These are phyloP conservation scores for Megacollybia marginata DNA, from an alignment of 768 basidiomycete genomes.

Conservation along the genomic window DNA sequence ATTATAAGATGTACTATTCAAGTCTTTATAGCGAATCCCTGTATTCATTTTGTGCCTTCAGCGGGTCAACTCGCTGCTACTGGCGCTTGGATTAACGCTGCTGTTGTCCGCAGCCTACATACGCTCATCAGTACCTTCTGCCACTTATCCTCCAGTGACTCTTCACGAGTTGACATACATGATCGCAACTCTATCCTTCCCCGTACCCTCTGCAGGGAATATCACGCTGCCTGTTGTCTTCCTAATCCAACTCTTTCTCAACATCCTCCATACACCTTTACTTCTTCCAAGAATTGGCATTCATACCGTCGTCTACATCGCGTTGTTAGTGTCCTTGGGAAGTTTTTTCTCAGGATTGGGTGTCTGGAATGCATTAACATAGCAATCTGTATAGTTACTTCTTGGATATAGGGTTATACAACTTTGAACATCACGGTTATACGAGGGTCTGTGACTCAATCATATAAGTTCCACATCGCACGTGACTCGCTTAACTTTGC, in stretches of 20 bases:
- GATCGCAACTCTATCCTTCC: conserved; percentile 3
- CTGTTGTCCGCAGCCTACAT: conserved; percentile 57
- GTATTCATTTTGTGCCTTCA: conserved; percentile 74
- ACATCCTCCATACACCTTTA: conserved; percentile 58
- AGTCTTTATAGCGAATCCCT: conserved; percentile 54
- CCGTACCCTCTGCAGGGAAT: conserved; percentile 3
- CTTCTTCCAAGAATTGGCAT: conserved; percentile 69
- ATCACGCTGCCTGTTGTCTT: conserved; percentile 28
- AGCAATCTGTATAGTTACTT: not conserved
- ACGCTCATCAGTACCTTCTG: conserved; percentile 38
- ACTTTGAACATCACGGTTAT: no score
- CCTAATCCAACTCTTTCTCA: conserved; percentile 44
- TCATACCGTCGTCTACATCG: conserved; percentile 69
- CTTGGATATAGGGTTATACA: no score
- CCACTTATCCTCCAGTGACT: conserved; percentile 5
- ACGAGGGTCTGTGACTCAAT: no score
- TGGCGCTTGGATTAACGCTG: conserved; percentile 61
- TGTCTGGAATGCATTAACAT: conserved; percentile 62
- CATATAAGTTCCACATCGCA: no score
- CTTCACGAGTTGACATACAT: conserved; percentile 9
- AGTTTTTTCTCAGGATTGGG: conserved; percentile 68
- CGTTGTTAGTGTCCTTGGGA: conserved; percentile 57
- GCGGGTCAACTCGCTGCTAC: conserved; percentile 64
- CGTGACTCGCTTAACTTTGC: no score
- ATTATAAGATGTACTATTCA: not conserved